Conservation (phyloP, 345 rosid species). For the Hypericum androsaemum region DNA sequence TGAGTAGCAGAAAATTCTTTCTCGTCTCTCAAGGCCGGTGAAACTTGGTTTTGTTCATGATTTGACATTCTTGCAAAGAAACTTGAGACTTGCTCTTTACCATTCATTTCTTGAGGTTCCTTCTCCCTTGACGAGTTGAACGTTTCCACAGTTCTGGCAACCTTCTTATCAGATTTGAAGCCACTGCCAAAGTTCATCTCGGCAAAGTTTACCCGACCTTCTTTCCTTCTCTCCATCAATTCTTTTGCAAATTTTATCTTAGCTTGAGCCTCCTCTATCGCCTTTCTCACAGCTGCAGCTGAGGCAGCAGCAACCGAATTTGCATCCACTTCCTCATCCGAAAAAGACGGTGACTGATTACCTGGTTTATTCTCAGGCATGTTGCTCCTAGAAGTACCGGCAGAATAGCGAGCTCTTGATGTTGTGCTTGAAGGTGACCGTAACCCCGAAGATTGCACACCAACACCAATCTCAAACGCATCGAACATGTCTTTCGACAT, state of each 20-base stretch:
- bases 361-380: slow-evolving; percentile 29
- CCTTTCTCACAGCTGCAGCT: slow-evolving; percentile 77
- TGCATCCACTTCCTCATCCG: slow-evolving; percentile 61
- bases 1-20: slow-evolving; percentile 11
- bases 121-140: slow-evolving; percentile 27
- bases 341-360: slow-evolving; percentile 43
- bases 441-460: slow-evolving; percentile 20
- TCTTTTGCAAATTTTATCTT: slow-evolving; percentile 70
- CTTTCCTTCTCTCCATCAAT: slow-evolving; percentile 59
- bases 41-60: slow-evolving; percentile 16
- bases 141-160: slow-evolving; percentile 21
- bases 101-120: slow-evolving; percentile 17
- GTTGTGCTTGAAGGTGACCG: slow-evolving; percentile 23
- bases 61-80: slow-evolving; percentile 6
- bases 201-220: slow-evolving; percentile 33
- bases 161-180: slow-evolving; percentile 23
- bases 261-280: slow-evolving; percentile 76
- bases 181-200: slow-evolving; percentile 29
- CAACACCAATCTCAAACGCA: slow-evolving; percentile 24
- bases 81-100: slow-evolving; percentile 13
- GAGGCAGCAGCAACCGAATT: slow-evolving; percentile 85
- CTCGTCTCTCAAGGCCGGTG: slow-evolving; percentile 13
- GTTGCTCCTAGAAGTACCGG: slow-evolving; percentile 19
- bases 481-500: slow-evolving; percentile 32
- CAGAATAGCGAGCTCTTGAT: slow-evolving; percentile 14